These are phyloP conservation scores for Cyclanthera cordifolia DNA, from an alignment of 306 rosid species.

Conservation along the genomic window DNA sequence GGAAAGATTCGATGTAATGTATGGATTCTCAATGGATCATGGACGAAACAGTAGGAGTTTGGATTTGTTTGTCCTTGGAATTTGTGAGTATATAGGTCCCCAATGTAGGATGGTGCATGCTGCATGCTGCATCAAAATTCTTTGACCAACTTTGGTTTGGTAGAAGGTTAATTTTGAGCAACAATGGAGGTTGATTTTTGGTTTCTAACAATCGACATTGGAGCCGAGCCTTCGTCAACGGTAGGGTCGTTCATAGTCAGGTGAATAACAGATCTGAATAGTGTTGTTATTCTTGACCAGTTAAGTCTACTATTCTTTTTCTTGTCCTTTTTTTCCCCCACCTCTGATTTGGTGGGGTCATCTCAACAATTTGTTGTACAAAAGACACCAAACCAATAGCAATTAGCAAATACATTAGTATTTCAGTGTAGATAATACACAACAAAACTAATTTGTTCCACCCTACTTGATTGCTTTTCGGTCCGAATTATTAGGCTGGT, in stretches of 20 bases:
- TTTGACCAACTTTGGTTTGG: background rate
- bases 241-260: background rate
- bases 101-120: background rate
- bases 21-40: constrained; percentile 8
- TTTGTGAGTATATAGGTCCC: background rate
- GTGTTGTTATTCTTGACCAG: background rate
- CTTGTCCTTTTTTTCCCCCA: background rate
- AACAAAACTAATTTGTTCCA: background rate
- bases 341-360: background rate
- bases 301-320: background rate
- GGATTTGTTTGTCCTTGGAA: constrained; percentile 14
- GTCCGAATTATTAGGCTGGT: too few species aligned
- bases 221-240: background rate
- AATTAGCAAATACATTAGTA: background rate
- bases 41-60: constrained; percentile 24
- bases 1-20: constrained; percentile 30
- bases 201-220: background rate
- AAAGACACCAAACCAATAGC: constrained; percentile 7
- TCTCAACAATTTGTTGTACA: constrained; percentile 6
- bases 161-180: background rate
- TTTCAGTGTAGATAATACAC: constrained; percentile 2
- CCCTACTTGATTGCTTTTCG: too few species aligned
- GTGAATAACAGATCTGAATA: background rate
- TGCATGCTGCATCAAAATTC: background rate
- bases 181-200: background rate